These are phyloP conservation scores for Eleusine indica DNA, from an alignment of 176 grass and related monocot species.

Conservation along the genomic window DNA sequence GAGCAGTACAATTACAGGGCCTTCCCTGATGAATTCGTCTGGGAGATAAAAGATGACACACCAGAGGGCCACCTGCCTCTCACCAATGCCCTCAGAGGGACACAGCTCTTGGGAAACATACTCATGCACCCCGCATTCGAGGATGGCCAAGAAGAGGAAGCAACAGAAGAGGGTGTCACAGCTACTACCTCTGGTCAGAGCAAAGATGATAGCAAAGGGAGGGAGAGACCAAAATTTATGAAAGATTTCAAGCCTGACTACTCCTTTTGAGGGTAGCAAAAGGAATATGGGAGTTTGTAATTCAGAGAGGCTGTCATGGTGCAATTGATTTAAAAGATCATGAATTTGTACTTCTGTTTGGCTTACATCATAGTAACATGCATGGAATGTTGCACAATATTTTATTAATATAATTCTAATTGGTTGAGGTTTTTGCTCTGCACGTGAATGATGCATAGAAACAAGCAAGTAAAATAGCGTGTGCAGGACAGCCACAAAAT, in stretches of 20 bases:
- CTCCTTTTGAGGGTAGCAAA: constrained; percentile 62
- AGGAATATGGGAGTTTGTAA: constrained; percentile 34
- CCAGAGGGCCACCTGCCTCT: constrained; percentile 90
- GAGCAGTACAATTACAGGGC: constrained; percentile 88
- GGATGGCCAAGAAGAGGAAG: constrained; percentile 40
- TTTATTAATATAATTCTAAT: constrained; percentile 54
- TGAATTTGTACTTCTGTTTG: constrained; percentile 54
- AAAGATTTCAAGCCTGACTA: constrained; percentile 77
- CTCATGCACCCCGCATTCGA: constrained; percentile 80
- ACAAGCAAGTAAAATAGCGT: constrained; percentile 20
- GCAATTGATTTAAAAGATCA: constrained; percentile 51
- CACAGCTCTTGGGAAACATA: constrained; percentile 74
- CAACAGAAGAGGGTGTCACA: constrained; percentile 29
- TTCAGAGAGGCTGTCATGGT: constrained; percentile 46
- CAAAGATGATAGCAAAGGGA: constrained; percentile 46
- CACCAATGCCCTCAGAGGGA: constrained; percentile 93
- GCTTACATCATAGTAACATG: constrained; percentile 47
- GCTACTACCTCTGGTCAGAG: constrained; percentile 28
- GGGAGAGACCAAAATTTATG: constrained; percentile 50
- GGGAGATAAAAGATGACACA: constrained; percentile 82
- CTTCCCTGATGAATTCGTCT: constrained; percentile 86
- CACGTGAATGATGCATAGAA: constrained; percentile 21
- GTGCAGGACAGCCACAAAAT: constrained; percentile 6
- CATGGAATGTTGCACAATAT: constrained; percentile 52
- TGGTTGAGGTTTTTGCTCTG: constrained; percentile 43